These are phyloP conservation scores for Trichosporon sp. DNA, from an alignment of 1,284 basidiomycete species.

Conservation along the genomic window DNA sequence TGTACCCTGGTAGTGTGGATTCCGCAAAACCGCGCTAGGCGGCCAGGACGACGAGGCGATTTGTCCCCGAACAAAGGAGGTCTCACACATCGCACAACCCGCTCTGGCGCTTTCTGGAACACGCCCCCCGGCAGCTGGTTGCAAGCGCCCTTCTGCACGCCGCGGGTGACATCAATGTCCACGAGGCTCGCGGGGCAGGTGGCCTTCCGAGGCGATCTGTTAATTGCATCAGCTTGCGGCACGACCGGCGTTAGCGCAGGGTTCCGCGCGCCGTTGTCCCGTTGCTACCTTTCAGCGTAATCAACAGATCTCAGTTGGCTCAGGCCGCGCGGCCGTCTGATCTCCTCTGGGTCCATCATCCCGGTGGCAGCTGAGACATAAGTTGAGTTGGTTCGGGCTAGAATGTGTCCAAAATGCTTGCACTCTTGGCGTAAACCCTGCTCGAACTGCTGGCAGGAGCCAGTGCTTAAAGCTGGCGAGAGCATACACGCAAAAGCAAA, in stretches of 20 bases:
- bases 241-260: not conserved
- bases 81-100: not conserved
- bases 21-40: not conserved
- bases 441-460: not conserved
- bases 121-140: not conserved
- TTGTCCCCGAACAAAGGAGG: constrained; percentile 11
- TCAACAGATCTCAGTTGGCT: not conserved
- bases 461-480: not conserved
- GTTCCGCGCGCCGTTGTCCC: not conserved
- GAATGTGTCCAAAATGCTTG: not conserved
- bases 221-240: not conserved
- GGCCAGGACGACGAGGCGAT: not conserved
- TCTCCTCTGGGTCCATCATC: not conserved
- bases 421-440: too few relatives aligned
- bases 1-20: not conserved
- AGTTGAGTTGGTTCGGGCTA: not conserved
- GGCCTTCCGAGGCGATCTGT: not conserved
- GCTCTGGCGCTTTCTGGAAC: not conserved
- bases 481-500: not conserved
- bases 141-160: not conserved
- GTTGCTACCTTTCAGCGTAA: not conserved
- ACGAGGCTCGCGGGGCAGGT: not conserved
- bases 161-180: not conserved
- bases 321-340: not conserved
- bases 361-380: not conserved